Base-by-base conservation (phyloP, 1,139 yeast species). In the Cylindricascospora bacillispora region DNA sequence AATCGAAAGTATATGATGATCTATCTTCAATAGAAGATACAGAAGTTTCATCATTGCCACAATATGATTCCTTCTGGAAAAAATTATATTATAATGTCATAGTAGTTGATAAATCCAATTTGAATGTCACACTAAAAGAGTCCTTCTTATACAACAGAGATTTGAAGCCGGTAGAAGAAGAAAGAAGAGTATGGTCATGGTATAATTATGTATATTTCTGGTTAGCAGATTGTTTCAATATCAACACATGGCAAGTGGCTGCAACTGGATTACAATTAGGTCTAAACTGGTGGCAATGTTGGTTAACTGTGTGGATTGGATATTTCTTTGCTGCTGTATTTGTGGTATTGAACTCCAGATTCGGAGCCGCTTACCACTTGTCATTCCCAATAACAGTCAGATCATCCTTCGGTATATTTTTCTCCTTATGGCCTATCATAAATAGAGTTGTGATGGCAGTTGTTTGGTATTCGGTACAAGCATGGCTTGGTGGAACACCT, bases 171-270 rank as follows among this genome's bases (percentile, higher is more conserved):
- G 86, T 82, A 2, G 64, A 58, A 15, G 67, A 60, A 11, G 60
- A 61, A 5, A 63, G 82, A 49, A 63, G 93, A 49, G 65, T 67
- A 15, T 82, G 94, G 94, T 61, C 70, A 18, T 80, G 93, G 92
- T 75, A 64, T 53, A 79, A 80, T 49, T 82, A 60, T 49, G 74
- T 76, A 6, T 74, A 70, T 38, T 80, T 80, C 45, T 82, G 94
- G 94, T 56, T 81, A 34, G 85, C 93, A 1, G 94, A 81, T 50
- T 73, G 92, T 15, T 79, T 83, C 59, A 82, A 82, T 53, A 74
- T 83, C 45, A 81, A 79, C 49, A 81, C 94, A 7, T 82, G 92
- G 86, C 86, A 80, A 59, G 81, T 83, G 46, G 93, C 93, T 5
- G 74, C 89, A 3, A 77, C 92, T 1, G 92, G 93, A 40, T 76